Percentiles rank a stretch among this genome's conserved stretches.
Conservation (phyloP, 2,329 filamentous ascomycete species). For the Aspergillus neotritici region DNA sequence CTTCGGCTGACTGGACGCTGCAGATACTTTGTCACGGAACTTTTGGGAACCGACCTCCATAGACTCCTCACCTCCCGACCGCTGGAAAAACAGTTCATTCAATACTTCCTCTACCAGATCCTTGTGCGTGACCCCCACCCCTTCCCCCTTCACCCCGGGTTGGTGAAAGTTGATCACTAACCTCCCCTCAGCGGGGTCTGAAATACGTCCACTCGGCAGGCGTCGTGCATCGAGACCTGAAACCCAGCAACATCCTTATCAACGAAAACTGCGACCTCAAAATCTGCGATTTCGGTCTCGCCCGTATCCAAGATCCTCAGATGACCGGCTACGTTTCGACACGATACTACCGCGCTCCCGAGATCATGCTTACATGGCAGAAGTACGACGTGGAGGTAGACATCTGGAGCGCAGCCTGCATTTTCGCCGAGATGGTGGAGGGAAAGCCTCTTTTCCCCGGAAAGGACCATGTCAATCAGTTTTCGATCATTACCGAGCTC, state of each 20-base stretch:
- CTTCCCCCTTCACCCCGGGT: neutral
- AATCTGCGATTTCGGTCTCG: constrained; percentile 97
- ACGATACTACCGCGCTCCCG: constrained; percentile 94
- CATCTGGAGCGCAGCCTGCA: constrained; percentile 98
- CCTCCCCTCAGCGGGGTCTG: constrained; percentile 66
- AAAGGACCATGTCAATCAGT: constrained; percentile 99
- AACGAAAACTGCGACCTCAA: constrained; percentile 99
- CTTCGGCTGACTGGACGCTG: constrained; percentile 9
- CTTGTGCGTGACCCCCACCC: constrained; percentile 58
- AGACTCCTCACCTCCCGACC: constrained; percentile 89
- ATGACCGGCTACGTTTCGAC: constrained; percentile 99
- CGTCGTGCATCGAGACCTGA: constrained; percentile 94
- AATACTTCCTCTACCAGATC: constrained; percentile 99
- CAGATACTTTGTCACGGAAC: constrained; percentile 96
- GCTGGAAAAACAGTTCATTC: constrained; percentile 98
- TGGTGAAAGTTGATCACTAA: constrained; percentile 13
- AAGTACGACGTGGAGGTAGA: constrained; percentile 99
- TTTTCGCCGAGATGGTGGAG: constrained; percentile 98
- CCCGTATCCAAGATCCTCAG: constrained; percentile 96
- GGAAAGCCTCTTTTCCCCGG: constrained; percentile 97
- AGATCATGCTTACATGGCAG: constrained; percentile 99
- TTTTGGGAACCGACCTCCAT: constrained; percentile 94
- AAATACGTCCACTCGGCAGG: constrained; percentile 99
- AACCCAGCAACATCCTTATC: constrained; percentile 97
- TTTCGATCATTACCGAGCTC: constrained; percentile 98